Conservation (phyloP, 805 yeast genomes). For the Candida ulmi region DNA sequence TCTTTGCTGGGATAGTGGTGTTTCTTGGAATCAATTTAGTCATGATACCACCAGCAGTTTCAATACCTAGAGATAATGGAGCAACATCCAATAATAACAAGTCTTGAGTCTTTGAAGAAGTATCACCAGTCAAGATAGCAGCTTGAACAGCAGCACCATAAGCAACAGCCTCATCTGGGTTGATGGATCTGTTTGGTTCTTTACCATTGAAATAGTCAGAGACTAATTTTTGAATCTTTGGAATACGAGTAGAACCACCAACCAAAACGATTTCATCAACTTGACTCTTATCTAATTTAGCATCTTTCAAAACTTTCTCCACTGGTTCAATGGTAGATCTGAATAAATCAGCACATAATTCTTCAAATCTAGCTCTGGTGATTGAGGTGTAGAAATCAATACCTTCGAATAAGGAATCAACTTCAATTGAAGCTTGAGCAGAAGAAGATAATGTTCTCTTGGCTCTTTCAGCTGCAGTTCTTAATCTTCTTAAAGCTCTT, state of each 20-base stretch:
- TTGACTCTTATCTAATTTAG: slow-evolving; percentile 88
- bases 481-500: slow-evolving; percentile 96
- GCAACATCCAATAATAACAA: slow-evolving; percentile 96
- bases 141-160: slow-evolving; percentile 99
- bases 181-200: slow-evolving; percentile 96
- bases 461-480: slow-evolving; percentile 99
- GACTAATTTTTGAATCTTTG: slow-evolving; percentile 94
- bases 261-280: slow-evolving; percentile 94
- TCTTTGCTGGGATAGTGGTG: slow-evolving; percentile 98
- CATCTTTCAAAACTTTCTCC: slow-evolving; percentile 90
- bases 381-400: slow-evolving; percentile 95
- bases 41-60: slow-evolving; percentile 99
- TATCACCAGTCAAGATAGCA: slow-evolving; percentile 95
- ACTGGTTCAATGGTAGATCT: slow-evolving; percentile 95
- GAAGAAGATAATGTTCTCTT: slow-evolving; percentile 97
- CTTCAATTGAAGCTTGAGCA: slow-evolving; percentile 94
- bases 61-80: slow-evolving; percentile 97
- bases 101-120: slow-evolving; percentile 97
- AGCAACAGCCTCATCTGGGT: slow-evolving; percentile 99
- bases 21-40: slow-evolving; percentile 98
- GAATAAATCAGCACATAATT: slow-evolving; percentile 92
- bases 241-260: slow-evolving; percentile 99
- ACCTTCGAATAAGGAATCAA: slow-evolving; percentile 95
- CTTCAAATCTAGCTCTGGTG: slow-evolving; percentile 99
- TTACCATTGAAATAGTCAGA: slow-evolving; percentile 98